Percentiles rank a stretch among this genome's conserved stretches.
Conservation (phyloP, 2,329 filamentous ascomycete genomes). For the Fusarium palustre region DNA sequence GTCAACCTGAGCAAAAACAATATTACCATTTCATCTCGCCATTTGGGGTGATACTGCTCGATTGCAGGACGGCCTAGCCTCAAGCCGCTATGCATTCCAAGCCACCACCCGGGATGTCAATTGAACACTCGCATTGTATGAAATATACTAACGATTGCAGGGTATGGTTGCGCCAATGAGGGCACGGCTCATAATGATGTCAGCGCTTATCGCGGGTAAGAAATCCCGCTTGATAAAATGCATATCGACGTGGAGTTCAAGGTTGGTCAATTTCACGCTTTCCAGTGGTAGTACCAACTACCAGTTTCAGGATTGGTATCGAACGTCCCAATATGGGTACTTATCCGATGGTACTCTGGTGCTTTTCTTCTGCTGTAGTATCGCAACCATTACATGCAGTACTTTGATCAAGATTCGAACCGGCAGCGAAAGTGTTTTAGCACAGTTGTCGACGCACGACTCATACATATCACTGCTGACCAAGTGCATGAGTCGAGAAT, state of each 20-base stretch:
- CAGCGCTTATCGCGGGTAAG: neutral
- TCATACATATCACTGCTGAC: neutral
- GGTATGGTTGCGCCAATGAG: neutral
- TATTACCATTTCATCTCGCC: too few species aligned
- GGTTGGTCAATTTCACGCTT: accelerated
- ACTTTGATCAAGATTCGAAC: neutral
- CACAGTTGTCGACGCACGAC: neutral
- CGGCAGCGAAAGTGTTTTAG: constrained; percentile 1
- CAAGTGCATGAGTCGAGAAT: neutral
- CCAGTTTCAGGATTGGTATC: neutral
- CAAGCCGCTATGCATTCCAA: too few species aligned
- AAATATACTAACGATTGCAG: neutral
- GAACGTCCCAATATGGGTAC: neutral
- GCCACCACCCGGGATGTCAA: too few species aligned
- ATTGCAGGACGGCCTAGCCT: too few species aligned
- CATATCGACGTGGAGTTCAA: constrained; percentile 6
- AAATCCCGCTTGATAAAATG: neutral
- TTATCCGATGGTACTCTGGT: constrained; percentile 7
- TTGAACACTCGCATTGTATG: neutral
- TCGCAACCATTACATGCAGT: constrained; percentile 7
- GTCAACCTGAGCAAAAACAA: constrained; percentile 6
- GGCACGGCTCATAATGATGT: neutral
- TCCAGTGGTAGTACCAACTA: neutral
- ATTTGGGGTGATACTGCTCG: too few species aligned
- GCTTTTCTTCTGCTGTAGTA: constrained; percentile 8